Conservation (phyloP, 208 protist genomes). For the Leishmania lainsoni region DNA sequence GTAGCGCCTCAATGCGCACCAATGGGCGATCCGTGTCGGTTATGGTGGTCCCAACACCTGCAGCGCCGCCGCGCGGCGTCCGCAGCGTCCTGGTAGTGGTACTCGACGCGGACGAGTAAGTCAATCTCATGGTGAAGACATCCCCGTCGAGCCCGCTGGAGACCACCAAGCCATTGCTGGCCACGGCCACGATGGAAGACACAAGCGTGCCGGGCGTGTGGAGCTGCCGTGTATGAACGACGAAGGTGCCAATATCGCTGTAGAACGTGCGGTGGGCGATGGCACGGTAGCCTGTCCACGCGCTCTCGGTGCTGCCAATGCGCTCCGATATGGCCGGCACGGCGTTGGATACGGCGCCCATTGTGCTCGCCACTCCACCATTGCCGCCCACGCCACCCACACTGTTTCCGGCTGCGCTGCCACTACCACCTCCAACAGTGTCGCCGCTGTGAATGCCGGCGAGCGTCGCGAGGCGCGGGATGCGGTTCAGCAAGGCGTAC, state of each 20-base stretch:
- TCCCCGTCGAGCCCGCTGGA: conserved; percentile 48
- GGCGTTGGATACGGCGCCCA: not conserved
- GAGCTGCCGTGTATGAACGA: conserved; percentile 26
- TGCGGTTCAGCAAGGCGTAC: conserved; percentile 28
- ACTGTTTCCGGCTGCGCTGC: conserved; percentile 8
- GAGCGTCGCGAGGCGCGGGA: conserved; percentile 31
- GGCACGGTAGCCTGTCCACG: conserved; percentile 30
- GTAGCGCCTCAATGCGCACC: conserved; percentile 31
- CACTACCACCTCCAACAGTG: not conserved
- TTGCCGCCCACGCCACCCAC: conserved; percentile 1
- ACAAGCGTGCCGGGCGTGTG: conserved; percentile 39
- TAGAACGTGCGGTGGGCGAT: conserved; percentile 35
- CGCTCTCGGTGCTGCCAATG: conserved; percentile 28
- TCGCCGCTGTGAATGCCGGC: not conserved
- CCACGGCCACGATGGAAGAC: conserved; percentile 33
- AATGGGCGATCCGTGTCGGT: conserved; percentile 9
- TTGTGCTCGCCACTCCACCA: not conserved
- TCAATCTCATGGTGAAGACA: conserved; percentile 39
- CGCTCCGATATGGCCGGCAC: conserved; percentile 15
- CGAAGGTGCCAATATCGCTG: conserved; percentile 26
- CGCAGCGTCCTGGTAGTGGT: not conserved
- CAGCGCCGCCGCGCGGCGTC: not conserved
- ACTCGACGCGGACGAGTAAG: conserved; percentile 3
- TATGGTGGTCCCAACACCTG: not conserved
- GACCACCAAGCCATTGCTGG: conserved; percentile 35